Base-by-base conservation (phyloP, 2,329 filamentous ascomycete genomes). In the Blastomyces gilchristii region DNA sequence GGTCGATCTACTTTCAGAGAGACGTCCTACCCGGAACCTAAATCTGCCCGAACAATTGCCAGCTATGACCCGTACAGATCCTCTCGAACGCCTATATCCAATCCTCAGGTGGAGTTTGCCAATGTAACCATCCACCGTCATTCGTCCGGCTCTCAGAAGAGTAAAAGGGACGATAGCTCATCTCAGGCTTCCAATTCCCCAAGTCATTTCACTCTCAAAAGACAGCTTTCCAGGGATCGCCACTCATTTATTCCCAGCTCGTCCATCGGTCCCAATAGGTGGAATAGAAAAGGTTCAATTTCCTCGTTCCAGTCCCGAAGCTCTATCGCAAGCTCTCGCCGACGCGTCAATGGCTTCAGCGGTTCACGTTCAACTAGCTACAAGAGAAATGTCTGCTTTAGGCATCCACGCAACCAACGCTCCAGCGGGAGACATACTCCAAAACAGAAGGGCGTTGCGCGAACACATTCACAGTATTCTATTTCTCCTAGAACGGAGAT, bases 21-120 rank as follows among this genome's bases (percentile, higher is more conserved):
- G 64, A 80, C 76, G 64, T 80, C 82, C 60, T 77, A 78, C 49
- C 80, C 81, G 63, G 76, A 79, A 43, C 57, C 81, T 0, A 73
- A 68, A 43, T 77, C 76, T 2, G 74, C 73, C 28, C 71, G 71
- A 3, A 71, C 80, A 70, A 68, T 83, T 71, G 78, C 83, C 66
- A 94, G 88, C 74, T 96, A 96, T 69, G 92, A 96, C 72, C 91
- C 91, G 0, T 96, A 89, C 73, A 85, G 89, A 69, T 85, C 88
- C 4, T 91, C 88, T 2, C 81, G 82, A 67, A 77, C 82, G 62
- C 77, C 79, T 28, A 76, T 83, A 60, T 64, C 74, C 62, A 68
- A 78, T 31, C 76, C 79, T 0, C 81, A 85, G 60, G 80, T 79
- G 8, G 83, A 86, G 64, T 85, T 86, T 68, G 82, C 87, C 39